Evolutionary conservation across 2,329 filamentous ascomycete genomes (phyloP), one percentile per base, ranked within the genome.

Genomic region (Penicillium sp.): DNA sequence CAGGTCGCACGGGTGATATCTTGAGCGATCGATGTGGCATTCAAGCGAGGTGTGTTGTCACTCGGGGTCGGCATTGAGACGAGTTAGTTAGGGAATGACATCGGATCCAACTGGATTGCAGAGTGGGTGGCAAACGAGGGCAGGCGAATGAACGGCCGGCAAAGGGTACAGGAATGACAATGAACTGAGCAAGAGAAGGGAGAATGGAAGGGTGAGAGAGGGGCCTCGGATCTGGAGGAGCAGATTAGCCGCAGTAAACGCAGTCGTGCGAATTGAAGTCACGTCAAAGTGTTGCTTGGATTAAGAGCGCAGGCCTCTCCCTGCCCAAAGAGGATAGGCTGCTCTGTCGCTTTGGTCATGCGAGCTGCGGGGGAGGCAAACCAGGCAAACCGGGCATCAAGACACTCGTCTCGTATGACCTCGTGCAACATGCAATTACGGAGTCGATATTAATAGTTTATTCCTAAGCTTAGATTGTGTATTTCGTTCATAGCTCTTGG

Each of bases 21-120:
- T 70, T 78, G 78, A 73, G 73, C 75, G 75, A 79, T 79, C 71
- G 77, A 77, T 67, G 73, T 68, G 69, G 76, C 75, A 69, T 75
- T 75, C 69, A 79, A 73, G 56, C 70, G 71, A 71, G 75, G 76
- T 73, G 75, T 76, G 74, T 73, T 79, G 77, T 76, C 69, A 73
- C 76, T 80, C 69, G 78, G 79, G 61, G 81, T 84, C 71, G 82
- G 83, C 83, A 85, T 85, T 75, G 74, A 78, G 74, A 73, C 71
- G 70, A 72, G 72, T 77, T 64, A 78, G 67, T 61, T 66, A 65
- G 68, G 67, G 68, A 68, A 68, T 71, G 68, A 74, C 75, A 78
- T 77, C 69, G 74, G 75, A 70, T 68, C 69, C 58, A 63, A 66
- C 55, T 55, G 57, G 58, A 55, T 56, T 56, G 61, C 31, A 58